Conservation (phyloP, 805 yeast genomes). For the Yarrowia phangngaensis region DNA sequence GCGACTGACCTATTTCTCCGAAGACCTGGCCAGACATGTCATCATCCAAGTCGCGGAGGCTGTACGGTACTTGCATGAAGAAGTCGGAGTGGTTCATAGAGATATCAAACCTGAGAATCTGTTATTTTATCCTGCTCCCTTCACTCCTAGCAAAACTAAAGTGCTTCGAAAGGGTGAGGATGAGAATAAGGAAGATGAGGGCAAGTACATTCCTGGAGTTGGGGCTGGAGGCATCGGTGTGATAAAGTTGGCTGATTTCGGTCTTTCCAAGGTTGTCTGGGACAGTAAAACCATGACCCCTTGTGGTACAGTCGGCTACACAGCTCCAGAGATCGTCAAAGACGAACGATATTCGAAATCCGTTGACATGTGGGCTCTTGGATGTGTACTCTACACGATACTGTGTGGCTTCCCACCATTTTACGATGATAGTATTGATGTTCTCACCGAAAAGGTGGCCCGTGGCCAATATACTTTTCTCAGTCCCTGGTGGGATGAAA, state of each 20-base stretch:
- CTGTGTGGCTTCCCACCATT: slow-evolving; percentile 98
- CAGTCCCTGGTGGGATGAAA: slow-evolving; percentile 89
- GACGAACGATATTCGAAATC: slow-evolving; percentile 90
- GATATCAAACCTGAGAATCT: slow-evolving; percentile 82
- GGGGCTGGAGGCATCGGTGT: slow-evolving; percentile 93
- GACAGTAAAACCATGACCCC: slow-evolving; percentile 91
- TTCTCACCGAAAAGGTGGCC: slow-evolving; percentile 74
- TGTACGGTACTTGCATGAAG: slow-evolving; percentile 66
- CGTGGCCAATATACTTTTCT: slow-evolving; percentile 70
- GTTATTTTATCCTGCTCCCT: slow-evolving; percentile 55
- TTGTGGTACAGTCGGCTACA: slow-evolving; percentile 97
- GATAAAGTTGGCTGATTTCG: slow-evolving; percentile 93
- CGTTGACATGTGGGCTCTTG: slow-evolving; percentile 98
- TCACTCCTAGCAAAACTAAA: slow-evolving; percentile 40
- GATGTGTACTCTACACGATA: slow-evolving; percentile 89
- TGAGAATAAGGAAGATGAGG: slow-evolving; percentile 70
- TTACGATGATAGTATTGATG: slow-evolving; percentile 75
- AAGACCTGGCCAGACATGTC: slow-evolving; percentile 66
- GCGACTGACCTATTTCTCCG: slow-evolving; percentile 70
- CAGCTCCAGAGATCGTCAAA: slow-evolving; percentile 96
- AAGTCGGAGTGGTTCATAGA: slow-evolving; percentile 68
- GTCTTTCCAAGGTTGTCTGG: slow-evolving; percentile 86
- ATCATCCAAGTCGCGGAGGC: slow-evolving; percentile 69
- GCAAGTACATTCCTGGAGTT: slow-evolving; percentile 67
- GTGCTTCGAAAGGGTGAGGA: slow-evolving; percentile 43